phyloP scores from a whole-genome alignment of 192 early-diverging fungal species.

The Coemansia sp. region DNA sequence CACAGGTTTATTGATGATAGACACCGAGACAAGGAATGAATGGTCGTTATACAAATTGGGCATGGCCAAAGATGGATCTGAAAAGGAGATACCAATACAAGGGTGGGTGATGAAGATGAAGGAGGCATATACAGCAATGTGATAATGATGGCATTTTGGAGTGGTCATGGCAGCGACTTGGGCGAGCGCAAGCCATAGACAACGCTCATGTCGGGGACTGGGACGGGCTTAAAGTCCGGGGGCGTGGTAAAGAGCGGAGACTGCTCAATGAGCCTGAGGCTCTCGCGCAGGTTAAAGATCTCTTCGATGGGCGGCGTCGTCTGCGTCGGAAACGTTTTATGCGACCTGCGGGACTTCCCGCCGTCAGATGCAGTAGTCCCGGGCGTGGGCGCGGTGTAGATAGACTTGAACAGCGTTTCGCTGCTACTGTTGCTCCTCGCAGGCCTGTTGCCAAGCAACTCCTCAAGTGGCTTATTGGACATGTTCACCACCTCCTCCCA shows the following conservation, averaged over 20 bases:
- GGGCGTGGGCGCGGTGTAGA: constrained; percentile 8
- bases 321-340: constrained; percentile 38
- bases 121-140: neutral
- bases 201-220: constrained; percentile 1
- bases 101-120: neutral
- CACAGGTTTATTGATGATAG: too few relatives aligned
- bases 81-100: constrained; percentile 4
- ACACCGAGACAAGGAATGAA: too few relatives aligned
- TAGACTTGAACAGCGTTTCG: constrained; percentile 24
- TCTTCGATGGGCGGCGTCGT: constrained; percentile 54
- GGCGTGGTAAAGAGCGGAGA: constrained; percentile 46
- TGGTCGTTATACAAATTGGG: too few relatives aligned
- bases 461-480: constrained; percentile 36
- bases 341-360: constrained; percentile 3
- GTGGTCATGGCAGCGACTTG: constrained; percentile 23
- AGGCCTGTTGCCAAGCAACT: constrained; percentile 2
- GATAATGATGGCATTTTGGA: neutral
- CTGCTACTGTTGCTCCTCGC: constrained; percentile 15
- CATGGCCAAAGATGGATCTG: neutral
- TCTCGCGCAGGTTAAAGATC: constrained; percentile 37
- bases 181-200: constrained; percentile 22
- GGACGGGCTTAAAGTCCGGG: neutral
- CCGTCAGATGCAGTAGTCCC: constrained; percentile 30
- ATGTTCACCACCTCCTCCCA: constrained; percentile 58
- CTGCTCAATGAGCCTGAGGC: constrained; percentile 39